Percentiles rank a stretch among this genome's conserved stretches.
Evolutionary conservation across 768 basidiomycete species (phyloP).

Genomic region (Myochromella boudieri): DNA sequence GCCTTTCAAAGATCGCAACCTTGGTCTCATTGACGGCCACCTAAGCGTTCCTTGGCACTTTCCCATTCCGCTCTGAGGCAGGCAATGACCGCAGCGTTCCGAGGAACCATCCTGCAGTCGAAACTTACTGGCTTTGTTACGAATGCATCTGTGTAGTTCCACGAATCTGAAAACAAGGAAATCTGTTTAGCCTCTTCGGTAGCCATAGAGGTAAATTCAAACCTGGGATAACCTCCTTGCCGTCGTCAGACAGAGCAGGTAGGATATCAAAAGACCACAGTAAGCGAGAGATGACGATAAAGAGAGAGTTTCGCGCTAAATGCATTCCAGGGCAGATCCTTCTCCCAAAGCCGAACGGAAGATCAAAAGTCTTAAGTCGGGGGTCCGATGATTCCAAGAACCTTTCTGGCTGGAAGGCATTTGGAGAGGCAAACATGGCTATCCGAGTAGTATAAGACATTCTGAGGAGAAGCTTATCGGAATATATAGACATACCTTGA

Average conservation of each 20-base stretch:
- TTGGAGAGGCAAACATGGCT: constrained; percentile 32
- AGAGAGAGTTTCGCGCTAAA: constrained; percentile 33
- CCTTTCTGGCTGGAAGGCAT: constrained; percentile 37
- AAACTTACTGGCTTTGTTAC: constrained; percentile 33
- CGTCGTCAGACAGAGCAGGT: constrained; percentile 12
- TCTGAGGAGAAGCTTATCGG: neutral
- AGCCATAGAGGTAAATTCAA: too few species aligned
- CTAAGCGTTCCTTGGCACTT: neutral
- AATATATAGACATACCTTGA: constrained; percentile 18
- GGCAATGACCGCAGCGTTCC: constrained; percentile 17
- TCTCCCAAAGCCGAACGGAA: constrained; percentile 42
- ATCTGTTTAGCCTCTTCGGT: neutral
- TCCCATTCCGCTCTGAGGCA: constrained; percentile 26
- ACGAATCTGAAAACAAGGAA: constrained; percentile 17
- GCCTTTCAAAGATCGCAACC: too few species aligned
- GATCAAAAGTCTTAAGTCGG: constrained; percentile 29
- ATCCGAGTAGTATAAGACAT: neutral
- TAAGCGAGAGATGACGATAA: constrained; percentile 34
- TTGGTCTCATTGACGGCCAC: neutral
- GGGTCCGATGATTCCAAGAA: constrained; percentile 33
- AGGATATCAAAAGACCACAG: constrained; percentile 35
- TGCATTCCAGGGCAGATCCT: constrained; percentile 38
- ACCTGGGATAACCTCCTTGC: constrained; percentile 8
- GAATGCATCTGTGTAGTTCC: constrained; percentile 33
- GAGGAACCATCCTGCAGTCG: constrained; percentile 26